Percentiles rank a stretch among this genome's conserved stretches.
Evolutionary conservation across 1,284 basidiomycete genomes (phyloP).

Genomic region (Leccinum pachyderme): DNA sequence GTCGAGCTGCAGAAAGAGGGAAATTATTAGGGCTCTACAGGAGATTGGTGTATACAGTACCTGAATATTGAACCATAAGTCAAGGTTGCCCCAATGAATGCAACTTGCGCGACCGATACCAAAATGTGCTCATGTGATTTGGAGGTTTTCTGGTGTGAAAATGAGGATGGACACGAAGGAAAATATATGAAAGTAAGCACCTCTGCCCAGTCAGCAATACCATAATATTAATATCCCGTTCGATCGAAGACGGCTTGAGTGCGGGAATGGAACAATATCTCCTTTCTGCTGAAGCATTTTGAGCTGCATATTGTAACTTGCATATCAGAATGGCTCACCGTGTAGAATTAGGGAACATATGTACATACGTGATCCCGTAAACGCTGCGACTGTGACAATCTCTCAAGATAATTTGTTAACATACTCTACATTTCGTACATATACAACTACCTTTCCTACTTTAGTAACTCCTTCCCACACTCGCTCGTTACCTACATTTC

Average conservation of each 20-base stretch:
- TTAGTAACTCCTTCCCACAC: too few species aligned
- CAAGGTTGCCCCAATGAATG: conserved; percentile 5
- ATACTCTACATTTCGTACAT: too few species aligned
- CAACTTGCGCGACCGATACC: conserved; percentile 2
- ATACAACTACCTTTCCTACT: too few species aligned
- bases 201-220: conserved; percentile 6
- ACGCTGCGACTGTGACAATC: too few species aligned
- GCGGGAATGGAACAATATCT: not conserved
- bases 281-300: not conserved
- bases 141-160: conserved; percentile 3
- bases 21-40: not conserved
- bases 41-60: not conserved
- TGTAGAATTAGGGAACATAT: not conserved
- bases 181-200: not conserved
- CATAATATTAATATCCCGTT: not conserved
- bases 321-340: not conserved
- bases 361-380: too few species aligned
- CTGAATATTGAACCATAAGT: conserved; percentile 8
- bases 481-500: too few species aligned
- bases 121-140: conserved; percentile 1
- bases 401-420: too few species aligned
- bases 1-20: not conserved
- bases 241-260: not conserved
- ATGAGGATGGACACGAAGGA: not conserved
- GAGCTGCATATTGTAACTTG: not conserved